Evolutionary conservation across 2,329 filamentous ascomycete species (phyloP).

Genomic region (Cytospora piceae): DNA sequence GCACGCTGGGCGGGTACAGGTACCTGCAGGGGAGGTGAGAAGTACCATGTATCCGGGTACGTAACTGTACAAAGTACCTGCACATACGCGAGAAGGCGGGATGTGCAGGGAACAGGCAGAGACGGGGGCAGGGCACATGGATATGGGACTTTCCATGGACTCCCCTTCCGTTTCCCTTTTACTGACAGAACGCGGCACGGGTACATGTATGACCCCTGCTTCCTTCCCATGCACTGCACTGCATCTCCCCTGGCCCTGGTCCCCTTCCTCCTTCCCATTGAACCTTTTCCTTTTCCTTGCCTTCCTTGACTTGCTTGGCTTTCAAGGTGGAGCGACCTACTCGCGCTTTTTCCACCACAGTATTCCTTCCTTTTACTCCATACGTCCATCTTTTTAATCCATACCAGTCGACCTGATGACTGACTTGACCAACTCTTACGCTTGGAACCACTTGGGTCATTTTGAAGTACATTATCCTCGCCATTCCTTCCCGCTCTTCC

Average conservation of each 20-base stretch:
- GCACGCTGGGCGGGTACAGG: neutral
- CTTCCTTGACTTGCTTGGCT: neutral
- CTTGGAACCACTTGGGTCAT: neutral
- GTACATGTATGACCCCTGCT: neutral
- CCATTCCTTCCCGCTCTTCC: conserved; percentile 18
- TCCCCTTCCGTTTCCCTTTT: neutral
- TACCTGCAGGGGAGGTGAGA: conserved; percentile 1
- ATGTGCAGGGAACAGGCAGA: conserved; percentile 11
- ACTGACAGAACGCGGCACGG: neutral
- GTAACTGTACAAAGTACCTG: neutral
- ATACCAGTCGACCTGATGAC: neutral
- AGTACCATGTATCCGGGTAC: neutral
- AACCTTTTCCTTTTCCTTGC: neutral
- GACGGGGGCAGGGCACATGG: neutral
- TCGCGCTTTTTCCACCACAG: neutral
- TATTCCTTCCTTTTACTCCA: conserved; percentile 4
- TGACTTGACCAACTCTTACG: conserved; percentile 7
- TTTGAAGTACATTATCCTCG: conserved; percentile 15
- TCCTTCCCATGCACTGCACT: neutral
- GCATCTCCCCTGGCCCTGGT: conserved; percentile 1
- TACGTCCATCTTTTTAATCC: conserved; percentile 3
- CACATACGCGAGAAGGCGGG: neutral
- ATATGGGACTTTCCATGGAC: neutral
- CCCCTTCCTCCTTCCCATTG: neutral
- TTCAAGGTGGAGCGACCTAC: neutral